A percentile compares a stretch with the other conserved stretches of the same genome.
These are phyloP conservation scores for Candida nemodendra DNA, from an alignment of 805 yeast genomes.

Conservation along the genomic window DNA sequence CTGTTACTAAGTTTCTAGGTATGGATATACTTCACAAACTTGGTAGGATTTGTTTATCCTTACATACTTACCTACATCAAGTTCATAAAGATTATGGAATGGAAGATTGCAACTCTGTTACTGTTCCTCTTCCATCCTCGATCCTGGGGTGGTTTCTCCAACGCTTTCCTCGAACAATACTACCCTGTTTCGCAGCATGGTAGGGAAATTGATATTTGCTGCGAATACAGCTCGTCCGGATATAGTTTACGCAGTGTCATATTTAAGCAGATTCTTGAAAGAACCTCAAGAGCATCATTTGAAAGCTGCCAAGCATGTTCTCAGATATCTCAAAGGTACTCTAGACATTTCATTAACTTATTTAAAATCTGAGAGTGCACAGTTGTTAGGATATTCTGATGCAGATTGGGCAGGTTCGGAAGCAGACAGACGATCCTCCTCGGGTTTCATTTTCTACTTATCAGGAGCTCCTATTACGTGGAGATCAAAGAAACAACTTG, in stretches of 20 bases:
- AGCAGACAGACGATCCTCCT: constrained; percentile 10
- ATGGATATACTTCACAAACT: constrained; percentile 2
- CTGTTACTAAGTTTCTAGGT: constrained; percentile 4
- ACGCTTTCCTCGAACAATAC: not conserved
- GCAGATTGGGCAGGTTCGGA: constrained; percentile 16
- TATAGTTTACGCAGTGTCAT: constrained; percentile 1
- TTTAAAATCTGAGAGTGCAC: not conserved
- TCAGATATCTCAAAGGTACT: constrained; percentile 17
- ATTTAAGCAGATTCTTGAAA: constrained; percentile 5
- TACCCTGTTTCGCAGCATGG: constrained; percentile 12
- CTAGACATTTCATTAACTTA: constrained; percentile 1
- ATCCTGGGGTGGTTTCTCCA: not conserved
- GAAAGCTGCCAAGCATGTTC: constrained; percentile 9
- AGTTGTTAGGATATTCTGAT: constrained; percentile 13
- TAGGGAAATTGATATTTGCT: constrained; percentile 11
- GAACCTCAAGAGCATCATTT: constrained; percentile 5
- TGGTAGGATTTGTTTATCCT: constrained; percentile 1
- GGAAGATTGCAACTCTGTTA: not conserved
- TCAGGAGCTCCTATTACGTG: constrained; percentile 16
- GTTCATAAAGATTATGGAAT: not conserved
- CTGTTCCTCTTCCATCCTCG: constrained; percentile 1
- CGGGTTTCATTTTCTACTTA: constrained; percentile 9
- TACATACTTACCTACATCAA: not conserved
- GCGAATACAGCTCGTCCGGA: constrained; percentile 8
- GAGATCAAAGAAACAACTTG: constrained; percentile 17